These are phyloP conservation scores for Cydonia oblonga DNA, from an alignment of 331 rosid species.

Conservation along the genomic window DNA sequence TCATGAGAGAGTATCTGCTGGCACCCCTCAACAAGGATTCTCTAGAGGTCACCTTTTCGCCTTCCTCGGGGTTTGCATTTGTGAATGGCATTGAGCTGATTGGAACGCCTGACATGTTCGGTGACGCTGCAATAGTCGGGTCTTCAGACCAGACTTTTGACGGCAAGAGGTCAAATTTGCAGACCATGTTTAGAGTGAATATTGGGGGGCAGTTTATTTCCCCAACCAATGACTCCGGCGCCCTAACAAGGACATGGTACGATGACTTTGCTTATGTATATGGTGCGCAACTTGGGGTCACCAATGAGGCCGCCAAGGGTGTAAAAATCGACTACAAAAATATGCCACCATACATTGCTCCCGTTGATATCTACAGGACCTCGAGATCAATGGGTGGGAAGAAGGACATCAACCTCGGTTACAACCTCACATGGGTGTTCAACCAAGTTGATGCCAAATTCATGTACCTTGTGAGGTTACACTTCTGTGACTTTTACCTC, in stretches of 20 bases:
- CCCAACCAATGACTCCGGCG: conserved; percentile 56
- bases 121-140: conserved; percentile 28
- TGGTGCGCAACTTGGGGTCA: conserved; percentile 50
- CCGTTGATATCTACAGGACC: conserved; percentile 41
- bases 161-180: conserved; percentile 23
- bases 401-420: conserved; percentile 21
- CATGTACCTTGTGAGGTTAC: conserved; percentile 66
- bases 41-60: conserved; percentile 48
- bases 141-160: conserved; percentile 24
- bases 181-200: conserved; percentile 68
- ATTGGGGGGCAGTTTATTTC: conserved; percentile 75
- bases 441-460: conserved; percentile 65
- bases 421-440: conserved; percentile 73
- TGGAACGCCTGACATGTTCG: conserved; percentile 41
- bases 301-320: conserved; percentile 16
- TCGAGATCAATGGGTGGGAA: conserved; percentile 62
- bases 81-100: conserved; percentile 69
- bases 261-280: conserved; percentile 56
- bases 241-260: conserved; percentile 60
- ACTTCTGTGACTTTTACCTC: conserved; percentile 49
- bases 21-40: conserved; percentile 31
- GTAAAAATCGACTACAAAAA: conserved; percentile 29
- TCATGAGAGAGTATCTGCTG: conserved; percentile 60
- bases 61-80: conserved; percentile 51
- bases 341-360: conserved; percentile 49